phyloP scores from a whole-genome alignment of 2,329 filamentous ascomycete species.

The Colletotrichum viniferum region DNA sequence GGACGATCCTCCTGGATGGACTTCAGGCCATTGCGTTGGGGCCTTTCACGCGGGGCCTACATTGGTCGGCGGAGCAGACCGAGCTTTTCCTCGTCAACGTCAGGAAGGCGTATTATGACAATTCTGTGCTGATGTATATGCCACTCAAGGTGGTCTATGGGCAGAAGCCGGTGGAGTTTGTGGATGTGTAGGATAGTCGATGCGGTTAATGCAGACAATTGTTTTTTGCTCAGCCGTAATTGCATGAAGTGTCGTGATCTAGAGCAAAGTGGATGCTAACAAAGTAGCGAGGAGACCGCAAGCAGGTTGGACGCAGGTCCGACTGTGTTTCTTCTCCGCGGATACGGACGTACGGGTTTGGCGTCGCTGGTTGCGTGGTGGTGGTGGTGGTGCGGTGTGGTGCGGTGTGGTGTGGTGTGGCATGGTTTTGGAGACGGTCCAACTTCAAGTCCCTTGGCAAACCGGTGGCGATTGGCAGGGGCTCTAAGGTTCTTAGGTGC shows the following conservation, averaged over 20 bases:
- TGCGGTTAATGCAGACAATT: background rate
- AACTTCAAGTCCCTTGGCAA: background rate
- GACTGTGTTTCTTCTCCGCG: background rate
- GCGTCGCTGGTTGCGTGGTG: background rate
- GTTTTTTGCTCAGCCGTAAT: background rate
- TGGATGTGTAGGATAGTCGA: background rate
- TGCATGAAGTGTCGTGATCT: background rate
- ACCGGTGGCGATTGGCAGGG: background rate
- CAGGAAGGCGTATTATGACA: slow-evolving; percentile 51
- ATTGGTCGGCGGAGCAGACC: slow-evolving; percentile 52
- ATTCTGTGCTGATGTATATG: slow-evolving; percentile 55
- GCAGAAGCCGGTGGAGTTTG: slow-evolving; percentile 43
- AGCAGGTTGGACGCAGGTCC: background rate
- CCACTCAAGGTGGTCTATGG: slow-evolving; percentile 59
- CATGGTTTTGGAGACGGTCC: background rate
- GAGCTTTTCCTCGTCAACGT: slow-evolving; percentile 54
- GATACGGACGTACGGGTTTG: background rate
- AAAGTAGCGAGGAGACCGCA: background rate
- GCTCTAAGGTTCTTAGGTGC: background rate
- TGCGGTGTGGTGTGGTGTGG: background rate
- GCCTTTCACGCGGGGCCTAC: slow-evolving; percentile 53
- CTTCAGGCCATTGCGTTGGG: slow-evolving; percentile 56
- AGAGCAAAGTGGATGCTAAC: background rate
- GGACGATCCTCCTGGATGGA: slow-evolving; percentile 53
- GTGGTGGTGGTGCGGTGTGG: background rate